Evolutionary conservation across 371 early-diverging fungal genomes (phyloP).

Genomic region (Apophysomyces ossiformis): DNA sequence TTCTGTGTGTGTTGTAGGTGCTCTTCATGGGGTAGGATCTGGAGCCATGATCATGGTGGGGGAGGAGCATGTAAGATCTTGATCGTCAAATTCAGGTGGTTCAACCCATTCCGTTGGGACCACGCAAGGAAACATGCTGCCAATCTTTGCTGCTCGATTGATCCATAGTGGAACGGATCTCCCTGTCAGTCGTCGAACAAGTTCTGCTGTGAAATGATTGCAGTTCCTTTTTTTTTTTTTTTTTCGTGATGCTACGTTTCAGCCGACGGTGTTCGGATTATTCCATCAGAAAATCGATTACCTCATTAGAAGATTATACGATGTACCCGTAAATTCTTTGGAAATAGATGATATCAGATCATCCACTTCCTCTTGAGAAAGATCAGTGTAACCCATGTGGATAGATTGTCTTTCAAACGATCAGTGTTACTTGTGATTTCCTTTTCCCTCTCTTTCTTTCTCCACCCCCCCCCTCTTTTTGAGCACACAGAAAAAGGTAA

Average conservation of each 20-base stretch:
- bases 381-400: slow-evolving; percentile 56
- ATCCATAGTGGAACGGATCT: slow-evolving; percentile 69
- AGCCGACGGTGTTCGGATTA: no score
- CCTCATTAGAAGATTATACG: slow-evolving; percentile 66
- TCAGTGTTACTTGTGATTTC: not conserved
- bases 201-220: slow-evolving; percentile 67
- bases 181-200: slow-evolving; percentile 56
- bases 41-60: slow-evolving; percentile 1
- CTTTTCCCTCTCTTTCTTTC: not conserved
- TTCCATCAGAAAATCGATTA: slow-evolving; percentile 18
- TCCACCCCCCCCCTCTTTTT: not conserved
- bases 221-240: slow-evolving; percentile 58
- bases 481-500: no score
- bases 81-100: slow-evolving; percentile 55
- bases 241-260: not conserved
- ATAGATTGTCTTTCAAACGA: slow-evolving; percentile 56
- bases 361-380: slow-evolving; percentile 52
- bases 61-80: not conserved
- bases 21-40: not conserved
- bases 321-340: slow-evolving; percentile 59
- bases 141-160: slow-evolving; percentile 69
- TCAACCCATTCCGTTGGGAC: slow-evolving; percentile 71
- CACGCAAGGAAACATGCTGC: slow-evolving; percentile 71
- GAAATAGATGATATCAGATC: slow-evolving; percentile 56
- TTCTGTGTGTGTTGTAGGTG: not conserved